phyloP scores from a whole-genome alignment of 306 rosid genomes.

The Glycine tomentella region DNA sequence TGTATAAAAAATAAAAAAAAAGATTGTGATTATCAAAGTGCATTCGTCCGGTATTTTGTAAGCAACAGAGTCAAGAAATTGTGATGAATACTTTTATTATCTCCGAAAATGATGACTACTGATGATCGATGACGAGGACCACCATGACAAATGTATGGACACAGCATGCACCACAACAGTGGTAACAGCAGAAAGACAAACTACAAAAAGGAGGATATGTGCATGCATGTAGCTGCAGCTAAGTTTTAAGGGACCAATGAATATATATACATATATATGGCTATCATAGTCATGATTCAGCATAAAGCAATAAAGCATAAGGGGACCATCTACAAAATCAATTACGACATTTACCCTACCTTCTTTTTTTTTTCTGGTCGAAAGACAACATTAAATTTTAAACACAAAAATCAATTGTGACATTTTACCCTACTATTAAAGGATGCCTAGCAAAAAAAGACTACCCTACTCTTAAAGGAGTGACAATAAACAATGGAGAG shows the following conservation, averaged over 20 bases:
- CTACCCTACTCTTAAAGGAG: background rate
- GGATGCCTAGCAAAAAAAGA: no score
- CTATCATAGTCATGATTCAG: background rate
- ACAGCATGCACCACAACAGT: background rate
- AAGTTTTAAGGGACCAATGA: background rate
- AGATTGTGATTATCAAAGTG: no score
- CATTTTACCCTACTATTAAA: background rate
- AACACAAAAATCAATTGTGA: background rate
- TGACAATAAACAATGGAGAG: background rate
- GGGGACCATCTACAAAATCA: slow-evolving; percentile 4
- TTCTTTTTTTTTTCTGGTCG: background rate
- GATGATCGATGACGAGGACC: slow-evolving; percentile 10
- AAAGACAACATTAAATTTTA: background rate
- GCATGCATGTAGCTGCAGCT: background rate
- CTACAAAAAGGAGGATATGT: slow-evolving; percentile 11
- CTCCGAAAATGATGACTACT: background rate
- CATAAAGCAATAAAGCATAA: background rate
- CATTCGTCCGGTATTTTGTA: no score
- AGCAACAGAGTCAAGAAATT: no score
- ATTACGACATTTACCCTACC: background rate
- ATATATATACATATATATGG: no score
- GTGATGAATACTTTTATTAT: background rate
- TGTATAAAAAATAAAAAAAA: no score
- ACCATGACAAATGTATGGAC: background rate
- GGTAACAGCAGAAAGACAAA: background rate